Conservation (phyloP, 2,329 filamentous ascomycete genomes). For the Trichophyton equinum region DNA sequence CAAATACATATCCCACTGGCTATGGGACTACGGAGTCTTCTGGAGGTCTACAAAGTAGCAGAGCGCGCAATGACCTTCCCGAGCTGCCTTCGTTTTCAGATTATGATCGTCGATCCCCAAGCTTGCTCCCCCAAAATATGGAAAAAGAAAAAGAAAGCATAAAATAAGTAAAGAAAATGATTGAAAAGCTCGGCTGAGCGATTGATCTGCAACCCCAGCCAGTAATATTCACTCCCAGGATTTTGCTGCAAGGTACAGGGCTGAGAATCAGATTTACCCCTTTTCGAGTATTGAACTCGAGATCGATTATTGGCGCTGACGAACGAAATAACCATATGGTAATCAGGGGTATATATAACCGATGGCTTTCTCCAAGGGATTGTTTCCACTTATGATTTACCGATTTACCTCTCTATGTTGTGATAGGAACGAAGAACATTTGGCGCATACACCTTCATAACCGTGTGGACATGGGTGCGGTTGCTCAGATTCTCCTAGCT, state of each 20-base stretch:
- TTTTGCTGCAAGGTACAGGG: background rate
- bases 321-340: background rate
- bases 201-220: background rate
- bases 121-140: background rate
- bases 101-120: too few relatives aligned
- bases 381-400: background rate
- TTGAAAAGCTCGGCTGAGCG: background rate
- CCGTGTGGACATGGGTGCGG: background rate
- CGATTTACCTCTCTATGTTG: too few relatives aligned
- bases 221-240: background rate
- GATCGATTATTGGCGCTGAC: background rate
- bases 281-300: background rate
- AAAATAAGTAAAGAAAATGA: background rate
- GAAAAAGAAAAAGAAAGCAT: background rate
- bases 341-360: background rate
- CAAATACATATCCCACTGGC: too few relatives aligned
- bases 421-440: background rate
- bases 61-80: too few relatives aligned
- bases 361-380: background rate
- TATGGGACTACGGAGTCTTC: too few relatives aligned
- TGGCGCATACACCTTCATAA: background rate
- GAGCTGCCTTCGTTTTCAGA: too few relatives aligned
- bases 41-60: too few relatives aligned
- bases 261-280: background rate
- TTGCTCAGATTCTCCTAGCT: background rate